Conservation (phyloP, 2,329 filamentous ascomycete genomes). For the Penicillium sp. region DNA sequence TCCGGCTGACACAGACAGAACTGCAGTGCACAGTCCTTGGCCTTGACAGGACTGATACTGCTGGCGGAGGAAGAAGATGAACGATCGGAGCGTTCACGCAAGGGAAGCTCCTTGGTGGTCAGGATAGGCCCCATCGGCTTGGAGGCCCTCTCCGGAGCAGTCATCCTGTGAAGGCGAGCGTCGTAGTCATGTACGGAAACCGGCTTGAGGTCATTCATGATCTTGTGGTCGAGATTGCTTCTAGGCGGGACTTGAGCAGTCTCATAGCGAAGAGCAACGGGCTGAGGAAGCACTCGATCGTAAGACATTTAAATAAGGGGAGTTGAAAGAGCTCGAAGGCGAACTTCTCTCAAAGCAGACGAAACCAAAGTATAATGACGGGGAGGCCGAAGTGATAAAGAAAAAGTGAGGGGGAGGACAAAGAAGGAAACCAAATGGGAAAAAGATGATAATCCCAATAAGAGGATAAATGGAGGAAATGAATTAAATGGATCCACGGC, state of each 20-base stretch:
- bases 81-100: conserved; percentile 31
- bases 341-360: conserved; percentile 10
- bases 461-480: background rate
- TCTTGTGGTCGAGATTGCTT: conserved; percentile 44
- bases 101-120: conserved; percentile 23
- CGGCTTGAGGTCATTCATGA: conserved; percentile 38
- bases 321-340: conserved; percentile 12
- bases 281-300: conserved; percentile 50
- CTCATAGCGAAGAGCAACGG: conserved; percentile 45
- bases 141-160: background rate
- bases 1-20: conserved; percentile 71
- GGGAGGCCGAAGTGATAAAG: conserved; percentile 19
- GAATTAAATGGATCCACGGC: background rate
- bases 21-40: conserved; percentile 48
- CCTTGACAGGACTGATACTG: conserved; percentile 35
- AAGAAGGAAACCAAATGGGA: conserved; percentile 10
- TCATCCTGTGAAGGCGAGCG: background rate
- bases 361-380: conserved; percentile 15
- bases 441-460: conserved; percentile 11
- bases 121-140: conserved; percentile 20
- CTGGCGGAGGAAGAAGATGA: conserved; percentile 32
- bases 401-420: conserved; percentile 4
- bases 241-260: conserved; percentile 33
- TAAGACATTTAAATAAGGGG: conserved; percentile 46
- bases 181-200: conserved; percentile 1